Evolutionary conservation across 1,139 yeast species (phyloP).

Genomic region (Taiozyma sp.): DNA sequence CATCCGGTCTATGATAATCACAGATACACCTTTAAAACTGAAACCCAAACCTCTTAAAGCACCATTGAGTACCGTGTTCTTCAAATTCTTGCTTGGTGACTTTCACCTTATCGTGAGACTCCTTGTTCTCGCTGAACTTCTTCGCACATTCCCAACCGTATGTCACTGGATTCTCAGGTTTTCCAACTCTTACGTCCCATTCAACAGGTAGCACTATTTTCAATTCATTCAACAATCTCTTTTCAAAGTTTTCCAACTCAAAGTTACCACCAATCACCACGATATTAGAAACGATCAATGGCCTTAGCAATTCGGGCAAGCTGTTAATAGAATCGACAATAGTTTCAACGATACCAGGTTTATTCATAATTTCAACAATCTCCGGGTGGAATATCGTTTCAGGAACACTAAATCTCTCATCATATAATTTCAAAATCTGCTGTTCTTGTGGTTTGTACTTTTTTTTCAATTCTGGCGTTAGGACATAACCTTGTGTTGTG

Average conservation of each 20-base stretch:
- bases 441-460: conserved; percentile 39
- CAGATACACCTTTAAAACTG: conserved; percentile 26
- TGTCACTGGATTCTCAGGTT: conserved; percentile 37
- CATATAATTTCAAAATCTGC: conserved; percentile 65
- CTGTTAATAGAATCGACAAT: conserved; percentile 66
- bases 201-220: conserved; percentile 64
- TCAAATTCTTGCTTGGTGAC: conserved; percentile 75
- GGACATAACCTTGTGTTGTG: conserved; percentile 62
- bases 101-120: conserved; percentile 46
- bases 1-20: neutral
- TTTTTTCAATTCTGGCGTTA: conserved; percentile 31
- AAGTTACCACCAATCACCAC: conserved; percentile 82
- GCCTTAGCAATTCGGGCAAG: conserved; percentile 72
- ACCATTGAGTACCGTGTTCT: conserved; percentile 84
- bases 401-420: conserved; percentile 85
- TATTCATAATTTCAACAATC: conserved; percentile 65
- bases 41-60: conserved; percentile 71
- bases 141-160: conserved; percentile 58
- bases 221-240: conserved; percentile 55
- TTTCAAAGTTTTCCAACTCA: conserved; percentile 60
- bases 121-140: conserved; percentile 45
- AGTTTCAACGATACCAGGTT: conserved; percentile 70
- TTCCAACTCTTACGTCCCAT: conserved; percentile 55
- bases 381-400: conserved; percentile 88
- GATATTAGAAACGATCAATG: conserved; percentile 76